Conservation (phyloP, 176 grass and related monocot species). For the Panicum miliaceum region DNA sequence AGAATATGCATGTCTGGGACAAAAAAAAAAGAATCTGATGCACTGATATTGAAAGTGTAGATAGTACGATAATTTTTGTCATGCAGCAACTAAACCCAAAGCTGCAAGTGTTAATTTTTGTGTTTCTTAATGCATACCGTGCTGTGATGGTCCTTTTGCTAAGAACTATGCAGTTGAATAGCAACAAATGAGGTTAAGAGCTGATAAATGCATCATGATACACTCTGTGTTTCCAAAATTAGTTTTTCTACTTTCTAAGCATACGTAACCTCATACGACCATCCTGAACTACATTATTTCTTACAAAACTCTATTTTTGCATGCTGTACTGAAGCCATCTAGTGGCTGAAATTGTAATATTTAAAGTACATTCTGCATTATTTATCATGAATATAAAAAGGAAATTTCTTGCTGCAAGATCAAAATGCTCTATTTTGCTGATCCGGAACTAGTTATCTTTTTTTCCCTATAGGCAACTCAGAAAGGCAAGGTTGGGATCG, state of each 20-base stretch:
- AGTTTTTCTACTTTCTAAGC: not conserved
- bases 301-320: not conserved
- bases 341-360: not conserved
- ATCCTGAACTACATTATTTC: not conserved
- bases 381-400: not conserved
- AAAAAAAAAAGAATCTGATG: conserved; percentile 6
- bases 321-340: not conserved
- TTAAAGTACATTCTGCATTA: not conserved
- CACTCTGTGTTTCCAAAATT: conserved; percentile 3
- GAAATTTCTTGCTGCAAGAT: conserved; percentile 3
- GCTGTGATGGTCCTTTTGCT: not conserved
- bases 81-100: not conserved
- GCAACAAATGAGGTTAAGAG: not conserved
- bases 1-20: not conserved
- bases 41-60: not conserved
- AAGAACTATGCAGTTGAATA: not conserved
- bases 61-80: not conserved
- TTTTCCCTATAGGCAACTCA: conserved; percentile 54
- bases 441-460: not conserved
- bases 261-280: not conserved
- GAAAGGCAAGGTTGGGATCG: conserved; percentile 78
- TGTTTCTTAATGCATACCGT: not conserved
- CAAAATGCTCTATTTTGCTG: not conserved
- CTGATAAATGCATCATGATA: not conserved
- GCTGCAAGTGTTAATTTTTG: not conserved